Evolutionary conservation across 2,329 filamentous ascomycete species (phyloP).

Genomic region (Ascochyta fabae): DNA sequence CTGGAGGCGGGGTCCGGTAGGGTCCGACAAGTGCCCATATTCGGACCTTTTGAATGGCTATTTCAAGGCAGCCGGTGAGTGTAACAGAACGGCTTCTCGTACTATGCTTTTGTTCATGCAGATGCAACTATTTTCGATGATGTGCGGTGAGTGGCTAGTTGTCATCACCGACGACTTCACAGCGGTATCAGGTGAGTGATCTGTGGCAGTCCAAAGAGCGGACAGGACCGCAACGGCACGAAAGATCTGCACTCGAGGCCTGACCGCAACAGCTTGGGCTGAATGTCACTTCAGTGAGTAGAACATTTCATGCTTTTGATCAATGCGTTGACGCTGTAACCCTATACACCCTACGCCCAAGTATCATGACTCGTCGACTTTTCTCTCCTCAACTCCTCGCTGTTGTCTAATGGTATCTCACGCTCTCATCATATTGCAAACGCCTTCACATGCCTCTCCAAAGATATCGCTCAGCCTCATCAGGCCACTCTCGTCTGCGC

Average conservation of each 20-base stretch:
- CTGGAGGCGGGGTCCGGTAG: neutral
- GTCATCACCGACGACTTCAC: too few species aligned
- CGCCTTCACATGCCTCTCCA: slow-evolving; percentile 12
- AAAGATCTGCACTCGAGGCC: neutral
- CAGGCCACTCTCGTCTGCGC: neutral
- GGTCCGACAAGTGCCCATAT: neutral
- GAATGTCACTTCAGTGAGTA: neutral
- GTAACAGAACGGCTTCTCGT: too few species aligned
- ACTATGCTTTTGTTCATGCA: too few species aligned
- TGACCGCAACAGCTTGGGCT: neutral
- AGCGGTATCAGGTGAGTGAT: too few species aligned
- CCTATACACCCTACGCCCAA: slow-evolving; percentile 11
- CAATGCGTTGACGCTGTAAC: slow-evolving; percentile 7
- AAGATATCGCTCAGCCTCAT: slow-evolving; percentile 1
- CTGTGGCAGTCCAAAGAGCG: neutral
- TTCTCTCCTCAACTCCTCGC: slow-evolving; percentile 10
- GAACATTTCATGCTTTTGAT: neutral
- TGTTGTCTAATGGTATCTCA: slow-evolving; percentile 31
- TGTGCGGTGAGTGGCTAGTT: too few species aligned
- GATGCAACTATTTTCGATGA: too few species aligned
- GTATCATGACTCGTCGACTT: slow-evolving; percentile 7
- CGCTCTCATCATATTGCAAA: slow-evolving; percentile 24
- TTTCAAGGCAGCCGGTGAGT: neutral
- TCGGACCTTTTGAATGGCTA: neutral
- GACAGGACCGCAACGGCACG: neutral